Evolutionary conservation across 148 eudicot genomes (phyloP).

Genomic region (Amaranthus cruentus): DNA sequence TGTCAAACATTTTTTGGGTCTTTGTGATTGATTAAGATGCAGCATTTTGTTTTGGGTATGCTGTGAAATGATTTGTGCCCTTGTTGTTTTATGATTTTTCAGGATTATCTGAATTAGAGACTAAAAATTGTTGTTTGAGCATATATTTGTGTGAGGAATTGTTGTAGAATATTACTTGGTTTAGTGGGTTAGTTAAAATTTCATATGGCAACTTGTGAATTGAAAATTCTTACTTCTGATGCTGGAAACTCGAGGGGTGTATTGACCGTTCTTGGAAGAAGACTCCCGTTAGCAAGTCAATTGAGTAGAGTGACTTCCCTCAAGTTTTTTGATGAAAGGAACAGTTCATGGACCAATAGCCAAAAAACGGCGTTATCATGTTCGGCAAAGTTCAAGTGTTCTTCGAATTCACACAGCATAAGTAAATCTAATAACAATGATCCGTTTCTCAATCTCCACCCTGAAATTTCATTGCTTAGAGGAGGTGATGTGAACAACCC

Average conservation of each 20-base stretch:
- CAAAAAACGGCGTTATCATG: constrained; percentile 29
- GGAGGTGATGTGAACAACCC: constrained; percentile 56
- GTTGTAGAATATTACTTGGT: background rate
- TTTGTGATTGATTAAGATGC: background rate
- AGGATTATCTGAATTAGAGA: constrained; percentile 11
- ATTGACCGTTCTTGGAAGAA: constrained; percentile 47
- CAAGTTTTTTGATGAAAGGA: constrained; percentile 48
- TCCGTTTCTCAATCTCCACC: constrained; percentile 77
- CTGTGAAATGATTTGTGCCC: background rate
- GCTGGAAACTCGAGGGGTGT: constrained; percentile 41
- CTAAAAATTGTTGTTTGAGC: background rate
- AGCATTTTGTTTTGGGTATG: background rate
- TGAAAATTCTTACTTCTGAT: constrained; percentile 46
- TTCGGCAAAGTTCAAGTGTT: constrained; percentile 48
- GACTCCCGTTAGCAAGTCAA: constrained; percentile 26
- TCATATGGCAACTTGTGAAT: constrained; percentile 51
- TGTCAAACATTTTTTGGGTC: background rate
- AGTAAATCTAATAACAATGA: constrained; percentile 54
- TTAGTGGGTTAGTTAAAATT: background rate
- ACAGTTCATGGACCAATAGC: constrained; percentile 21
- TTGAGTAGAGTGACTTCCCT: constrained; percentile 29
- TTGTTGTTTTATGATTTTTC: background rate
- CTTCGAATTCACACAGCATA: constrained; percentile 46
- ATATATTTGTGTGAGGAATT: background rate
- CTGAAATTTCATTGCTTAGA: constrained; percentile 85